Evolutionary conservation across 441 rosid species (phyloP).

Genomic region (Brassica balearica): DNA sequence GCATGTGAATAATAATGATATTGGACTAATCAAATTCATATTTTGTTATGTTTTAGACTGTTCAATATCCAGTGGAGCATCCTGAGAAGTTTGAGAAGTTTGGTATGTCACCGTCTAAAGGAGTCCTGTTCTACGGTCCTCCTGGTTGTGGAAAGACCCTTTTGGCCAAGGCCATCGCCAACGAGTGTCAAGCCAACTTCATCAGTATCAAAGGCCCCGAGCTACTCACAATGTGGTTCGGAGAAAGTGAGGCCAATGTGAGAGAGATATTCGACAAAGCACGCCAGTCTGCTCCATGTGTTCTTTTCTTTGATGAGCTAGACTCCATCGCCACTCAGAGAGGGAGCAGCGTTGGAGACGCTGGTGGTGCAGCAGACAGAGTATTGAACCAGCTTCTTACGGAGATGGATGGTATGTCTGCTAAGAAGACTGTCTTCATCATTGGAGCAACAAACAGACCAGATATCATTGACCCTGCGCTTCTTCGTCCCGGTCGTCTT

Average conservation of each 20-base stretch:
- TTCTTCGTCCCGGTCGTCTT: constrained; percentile 75
- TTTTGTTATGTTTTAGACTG: constrained; percentile 51
- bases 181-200: constrained; percentile 79
- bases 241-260: constrained; percentile 80
- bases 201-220: constrained; percentile 81
- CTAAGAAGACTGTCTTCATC: constrained; percentile 73
- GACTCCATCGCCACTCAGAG: constrained; percentile 85
- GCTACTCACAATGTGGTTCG: constrained; percentile 82
- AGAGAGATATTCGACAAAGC: constrained; percentile 80
- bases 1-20: neutral
- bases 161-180: constrained; percentile 78
- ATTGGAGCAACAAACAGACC: constrained; percentile 80
- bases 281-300: constrained; percentile 79
- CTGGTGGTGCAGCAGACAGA: constrained; percentile 81
- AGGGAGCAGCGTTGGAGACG: constrained; percentile 79
- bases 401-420: constrained; percentile 88
- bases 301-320: constrained; percentile 75
- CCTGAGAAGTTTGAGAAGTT: constrained; percentile 88
- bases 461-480: constrained; percentile 76
- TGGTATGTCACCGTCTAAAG: constrained; percentile 84
- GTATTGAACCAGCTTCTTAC: constrained; percentile 79
- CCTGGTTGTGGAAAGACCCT: constrained; percentile 83
- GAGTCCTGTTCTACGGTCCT: constrained; percentile 81
- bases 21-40: neutral
- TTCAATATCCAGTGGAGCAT: constrained; percentile 87